Conservation (phyloP, 805 yeast genomes). For the Candida ulmi region DNA sequence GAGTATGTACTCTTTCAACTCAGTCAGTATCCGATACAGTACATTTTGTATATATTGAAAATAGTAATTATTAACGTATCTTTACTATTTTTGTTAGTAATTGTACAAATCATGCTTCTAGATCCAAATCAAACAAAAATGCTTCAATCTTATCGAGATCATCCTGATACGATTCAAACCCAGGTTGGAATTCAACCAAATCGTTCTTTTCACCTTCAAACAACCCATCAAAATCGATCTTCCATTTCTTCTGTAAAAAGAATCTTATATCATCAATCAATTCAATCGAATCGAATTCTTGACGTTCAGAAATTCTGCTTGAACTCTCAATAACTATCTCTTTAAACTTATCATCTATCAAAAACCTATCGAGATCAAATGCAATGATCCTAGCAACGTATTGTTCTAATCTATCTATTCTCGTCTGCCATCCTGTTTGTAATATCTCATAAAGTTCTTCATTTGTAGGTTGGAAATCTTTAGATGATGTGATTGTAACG, state of each 20-base stretch:
- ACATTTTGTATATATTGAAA: too few species aligned
- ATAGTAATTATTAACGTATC: neutral
- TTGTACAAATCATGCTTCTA: slow-evolving; percentile 32
- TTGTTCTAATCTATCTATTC: slow-evolving; percentile 59
- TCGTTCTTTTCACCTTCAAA: slow-evolving; percentile 22
- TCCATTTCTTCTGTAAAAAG: slow-evolving; percentile 35
- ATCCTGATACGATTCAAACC: slow-evolving; percentile 14
- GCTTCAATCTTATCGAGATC: slow-evolving; percentile 37
- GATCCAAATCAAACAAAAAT: slow-evolving; percentile 30
- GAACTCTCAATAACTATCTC: slow-evolving; percentile 44
- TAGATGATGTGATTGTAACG: slow-evolving; percentile 28
- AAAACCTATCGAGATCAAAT: slow-evolving; percentile 34
- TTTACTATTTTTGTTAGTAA: too few species aligned
- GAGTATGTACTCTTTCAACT: too few species aligned
- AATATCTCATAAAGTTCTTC: slow-evolving; percentile 51
- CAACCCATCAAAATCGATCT: slow-evolving; percentile 27
- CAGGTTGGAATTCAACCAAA: slow-evolving; percentile 16
- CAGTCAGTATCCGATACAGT: too few species aligned
- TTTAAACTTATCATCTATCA: slow-evolving; percentile 32
- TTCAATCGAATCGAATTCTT: slow-evolving; percentile 77
- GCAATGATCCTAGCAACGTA: slow-evolving; percentile 58
- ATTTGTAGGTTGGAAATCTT: slow-evolving; percentile 18
- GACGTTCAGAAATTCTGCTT: slow-evolving; percentile 48
- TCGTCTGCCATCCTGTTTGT: slow-evolving; percentile 61
- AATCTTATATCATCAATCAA: slow-evolving; percentile 72